Percentiles rank a stretch among this genome's conserved stretches.
phyloP scores from a whole-genome alignment of 495 filamentous ascomycete genomes.

The Staphylotrichum longicolle region DNA sequence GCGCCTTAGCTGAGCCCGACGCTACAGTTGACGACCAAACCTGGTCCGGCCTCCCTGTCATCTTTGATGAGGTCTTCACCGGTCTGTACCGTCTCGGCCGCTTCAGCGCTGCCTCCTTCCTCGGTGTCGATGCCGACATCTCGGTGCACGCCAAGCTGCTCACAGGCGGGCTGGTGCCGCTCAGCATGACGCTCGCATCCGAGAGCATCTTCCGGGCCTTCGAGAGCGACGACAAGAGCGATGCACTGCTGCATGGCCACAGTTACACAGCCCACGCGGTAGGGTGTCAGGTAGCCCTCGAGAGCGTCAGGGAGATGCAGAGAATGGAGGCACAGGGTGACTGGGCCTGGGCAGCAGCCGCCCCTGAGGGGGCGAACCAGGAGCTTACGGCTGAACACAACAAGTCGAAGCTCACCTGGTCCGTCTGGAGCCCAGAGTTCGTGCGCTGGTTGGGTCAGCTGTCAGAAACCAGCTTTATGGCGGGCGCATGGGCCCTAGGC shows the following conservation, averaged over 20 bases:
- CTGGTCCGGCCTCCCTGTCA: slow-evolving; percentile 71
- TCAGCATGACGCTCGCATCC: slow-evolving; percentile 67
- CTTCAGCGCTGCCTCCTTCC: slow-evolving; percentile 61
- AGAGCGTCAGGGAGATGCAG: slow-evolving; percentile 55
- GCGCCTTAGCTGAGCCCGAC: not conserved
- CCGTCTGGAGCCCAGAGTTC: slow-evolving; percentile 61
- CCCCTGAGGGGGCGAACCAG: not conserved
- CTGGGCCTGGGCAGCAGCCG: slow-evolving; percentile 48
- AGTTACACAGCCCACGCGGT: slow-evolving; percentile 79
- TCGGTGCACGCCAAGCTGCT: slow-evolving; percentile 75
- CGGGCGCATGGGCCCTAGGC: slow-evolving; percentile 66
- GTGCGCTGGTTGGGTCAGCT: slow-evolving; percentile 45
- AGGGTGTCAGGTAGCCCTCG: slow-evolving; percentile 68
- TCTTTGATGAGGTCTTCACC: slow-evolving; percentile 81
- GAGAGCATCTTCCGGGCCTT: slow-evolving; percentile 71
- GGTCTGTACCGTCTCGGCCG: slow-evolving; percentile 75
- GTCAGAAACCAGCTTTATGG: slow-evolving; percentile 47
- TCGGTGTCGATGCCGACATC: slow-evolving; percentile 64
- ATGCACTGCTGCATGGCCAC: slow-evolving; percentile 74
- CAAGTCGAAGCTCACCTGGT: slow-evolving; percentile 48
- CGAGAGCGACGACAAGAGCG: slow-evolving; percentile 61
- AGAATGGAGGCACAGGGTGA: slow-evolving; percentile 51
- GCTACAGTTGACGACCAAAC: not conserved
- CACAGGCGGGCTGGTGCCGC: slow-evolving; percentile 73
- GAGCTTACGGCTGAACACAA: too few relatives aligned